Percentiles rank a stretch among this genome's conserved stretches.
These are phyloP conservation scores for Boletus edulis DNA, from an alignment of 768 basidiomycete species.

Conservation along the genomic window DNA sequence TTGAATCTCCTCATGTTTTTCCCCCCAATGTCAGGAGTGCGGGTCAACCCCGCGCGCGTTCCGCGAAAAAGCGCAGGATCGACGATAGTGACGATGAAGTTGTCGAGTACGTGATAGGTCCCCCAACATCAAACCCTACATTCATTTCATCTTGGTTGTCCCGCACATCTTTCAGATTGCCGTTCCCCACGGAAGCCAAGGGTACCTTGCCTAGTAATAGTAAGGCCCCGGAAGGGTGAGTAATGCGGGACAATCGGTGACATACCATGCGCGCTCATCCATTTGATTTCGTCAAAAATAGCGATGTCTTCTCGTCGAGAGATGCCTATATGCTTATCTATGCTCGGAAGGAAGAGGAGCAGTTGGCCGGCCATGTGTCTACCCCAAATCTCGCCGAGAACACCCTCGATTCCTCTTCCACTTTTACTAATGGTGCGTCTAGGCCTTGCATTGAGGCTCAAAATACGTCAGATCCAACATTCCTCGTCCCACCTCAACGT, in stretches of 20 bases:
- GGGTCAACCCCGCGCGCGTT: conserved; percentile 36
- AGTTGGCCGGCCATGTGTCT: conserved; percentile 10
- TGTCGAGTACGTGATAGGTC: conserved; percentile 26
- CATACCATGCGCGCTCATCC: conserved; percentile 10
- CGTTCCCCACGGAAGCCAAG: conserved; percentile 18
- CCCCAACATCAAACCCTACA: conserved; percentile 11
- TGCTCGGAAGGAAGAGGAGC: conserved; percentile 41
- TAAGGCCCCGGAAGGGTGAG: conserved; percentile 62
- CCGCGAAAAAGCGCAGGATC: conserved; percentile 49
- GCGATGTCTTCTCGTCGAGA: conserved; percentile 61
- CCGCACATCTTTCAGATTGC: conserved; percentile 18
- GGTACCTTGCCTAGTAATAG: conserved; percentile 22
- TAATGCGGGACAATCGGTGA: conserved; percentile 70
- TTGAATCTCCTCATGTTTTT: conserved; percentile 1
- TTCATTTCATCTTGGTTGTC: conserved; percentile 17
- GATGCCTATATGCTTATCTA: conserved; percentile 98
- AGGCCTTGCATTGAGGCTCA: conserved; percentile 10
- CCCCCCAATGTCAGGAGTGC: conserved; percentile 15
- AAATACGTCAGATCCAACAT: conserved; percentile 9
- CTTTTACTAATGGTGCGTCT: conserved; percentile 21
- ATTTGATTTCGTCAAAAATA: conserved; percentile 27
- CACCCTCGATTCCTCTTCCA: conserved; percentile 15
- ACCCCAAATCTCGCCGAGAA: conserved; percentile 14
- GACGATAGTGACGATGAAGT: conserved; percentile 60
- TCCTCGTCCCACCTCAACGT: conserved; percentile 49